These are phyloP conservation scores for Lasiodiplodia theobromae DNA, from an alignment of 2,329 filamentous ascomycete species.

Conservation along the genomic window DNA sequence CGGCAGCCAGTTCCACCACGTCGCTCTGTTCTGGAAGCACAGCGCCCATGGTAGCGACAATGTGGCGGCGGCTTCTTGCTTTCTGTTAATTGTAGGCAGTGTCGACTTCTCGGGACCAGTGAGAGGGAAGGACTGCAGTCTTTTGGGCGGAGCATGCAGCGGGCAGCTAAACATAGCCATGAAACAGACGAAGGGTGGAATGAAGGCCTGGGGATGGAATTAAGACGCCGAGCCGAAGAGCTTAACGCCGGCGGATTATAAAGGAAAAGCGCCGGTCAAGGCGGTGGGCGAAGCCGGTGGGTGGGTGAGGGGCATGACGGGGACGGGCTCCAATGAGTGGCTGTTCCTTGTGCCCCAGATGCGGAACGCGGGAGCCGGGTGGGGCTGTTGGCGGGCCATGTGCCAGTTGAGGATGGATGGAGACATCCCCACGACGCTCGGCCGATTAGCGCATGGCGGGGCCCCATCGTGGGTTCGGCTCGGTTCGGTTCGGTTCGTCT, in stretches of 20 bases:
- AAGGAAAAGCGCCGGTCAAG: neutral
- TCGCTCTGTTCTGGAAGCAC: constrained; percentile 36
- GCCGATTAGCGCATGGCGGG: neutral
- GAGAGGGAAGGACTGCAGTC: neutral
- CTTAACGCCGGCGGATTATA: constrained; percentile 19
- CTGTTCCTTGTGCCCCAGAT: neutral
- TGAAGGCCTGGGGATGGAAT: neutral
- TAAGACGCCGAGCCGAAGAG: constrained; percentile 16
- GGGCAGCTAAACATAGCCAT: neutral
- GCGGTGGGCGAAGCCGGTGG: neutral
- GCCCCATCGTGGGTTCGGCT: too few species aligned
- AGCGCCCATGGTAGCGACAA: constrained; percentile 1
- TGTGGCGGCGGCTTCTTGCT: neutral
- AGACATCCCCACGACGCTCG: neutral
- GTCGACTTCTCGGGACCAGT: neutral
- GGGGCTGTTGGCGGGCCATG: constrained; percentile 1
- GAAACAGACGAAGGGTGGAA: neutral
- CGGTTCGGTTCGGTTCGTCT: too few species aligned
- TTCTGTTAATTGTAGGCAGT: too few species aligned
- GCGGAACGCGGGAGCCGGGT: neutral
- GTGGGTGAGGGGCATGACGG: neutral
- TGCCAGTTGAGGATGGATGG: neutral
- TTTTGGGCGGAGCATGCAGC: neutral
- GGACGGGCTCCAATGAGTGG: constrained; percentile 8
- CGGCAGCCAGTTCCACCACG: constrained; percentile 44